Evolutionary conservation across 139 green algal species (phyloP), one percentile per base, ranked within the genome.

Genomic region (Micractinium conductrix): DNA sequence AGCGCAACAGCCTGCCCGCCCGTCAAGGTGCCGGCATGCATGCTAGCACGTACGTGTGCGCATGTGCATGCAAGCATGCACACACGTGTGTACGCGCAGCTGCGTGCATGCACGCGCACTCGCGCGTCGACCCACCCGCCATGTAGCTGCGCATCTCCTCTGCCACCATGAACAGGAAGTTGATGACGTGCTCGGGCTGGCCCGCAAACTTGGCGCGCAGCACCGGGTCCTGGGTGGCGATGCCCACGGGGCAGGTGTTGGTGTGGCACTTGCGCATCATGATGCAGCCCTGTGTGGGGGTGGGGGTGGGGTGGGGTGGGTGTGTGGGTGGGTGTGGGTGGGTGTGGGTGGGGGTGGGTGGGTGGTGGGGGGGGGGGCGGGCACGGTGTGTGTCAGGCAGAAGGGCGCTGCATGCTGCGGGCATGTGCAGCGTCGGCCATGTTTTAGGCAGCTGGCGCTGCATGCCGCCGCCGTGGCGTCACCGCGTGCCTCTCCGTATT

Each of bases 261-360:
- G 95, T 98, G 91, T 99, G 96, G 91, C 96, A 99, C 93, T 99
- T 99, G 85, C 96, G 91, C 96, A 99, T 99, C 83, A 89, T 89
- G 70, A 89, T 87, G 71, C 81, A 89, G 12, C 86, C 76, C 65
- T 72, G 65, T 95, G 37, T 33, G 30, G 62, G n/a, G 5, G 30
- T 7, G n/a, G 9, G 6, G 30, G n/a, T 1, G 53, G 30, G 62
- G n/a, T 40, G 30, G 1, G 26, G 60, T 30, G 21, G 26, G 24
- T 37, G 60, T 68, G 60, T 68, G 60, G 26, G 60, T 37, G 24
- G 35, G 60, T 24, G 26, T 8, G 21, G 30, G 26, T 37, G 24
- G 21, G 24, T 68, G 60, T 68, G 60, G 26, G 60, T 37, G 24
- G 35, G 60, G 60, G 26, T 8, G 21, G 30, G 26, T 37, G 28